Evolutionary conservation across 805 yeast species (phyloP).

Genomic region (Saturnispora hagleri): DNA sequence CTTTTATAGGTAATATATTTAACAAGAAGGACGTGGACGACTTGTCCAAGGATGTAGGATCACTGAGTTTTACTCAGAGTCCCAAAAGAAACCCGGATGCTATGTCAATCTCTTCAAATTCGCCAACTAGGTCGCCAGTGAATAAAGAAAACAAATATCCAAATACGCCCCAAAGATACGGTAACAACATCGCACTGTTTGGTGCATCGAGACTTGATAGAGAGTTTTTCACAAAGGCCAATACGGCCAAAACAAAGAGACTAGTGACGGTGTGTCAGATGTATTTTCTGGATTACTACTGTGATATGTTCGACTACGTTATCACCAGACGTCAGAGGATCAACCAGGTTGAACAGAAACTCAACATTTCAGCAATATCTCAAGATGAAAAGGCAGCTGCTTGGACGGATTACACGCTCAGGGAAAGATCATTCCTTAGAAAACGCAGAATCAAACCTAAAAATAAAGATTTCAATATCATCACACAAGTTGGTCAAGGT

Average conservation of each 20-base stretch:
- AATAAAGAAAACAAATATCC: constrained; percentile 15
- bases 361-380: constrained; percentile 24
- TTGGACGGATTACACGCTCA: constrained; percentile 73
- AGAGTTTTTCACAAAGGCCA: constrained; percentile 51
- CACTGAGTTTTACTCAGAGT: constrained; percentile 24
- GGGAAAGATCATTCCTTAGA: constrained; percentile 77
- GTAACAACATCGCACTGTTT: constrained; percentile 7
- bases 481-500: constrained; percentile 99
- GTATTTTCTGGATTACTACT: constrained; percentile 90
- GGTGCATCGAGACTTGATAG: constrained; percentile 22
- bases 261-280: constrained; percentile 86
- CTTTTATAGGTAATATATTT: constrained; percentile 24
- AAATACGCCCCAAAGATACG: neutral
- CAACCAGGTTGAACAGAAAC: constrained; percentile 53
- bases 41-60: constrained; percentile 28
- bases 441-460: constrained; percentile 86
- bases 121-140: constrained; percentile 20
- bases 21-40: constrained; percentile 25
- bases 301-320: constrained; percentile 91
- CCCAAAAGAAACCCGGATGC: constrained; percentile 15
- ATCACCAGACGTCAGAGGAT: constrained; percentile 77
- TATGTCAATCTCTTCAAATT: constrained; percentile 24
- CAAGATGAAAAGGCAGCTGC: constrained; percentile 39
- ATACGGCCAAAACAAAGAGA: constrained; percentile 70
- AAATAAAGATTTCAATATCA: constrained; percentile 90